Evolutionary conservation across 1,139 yeast genomes (phyloP), one percentile per base, ranked within the genome.

Genomic region (Lodderomyces theae): DNA sequence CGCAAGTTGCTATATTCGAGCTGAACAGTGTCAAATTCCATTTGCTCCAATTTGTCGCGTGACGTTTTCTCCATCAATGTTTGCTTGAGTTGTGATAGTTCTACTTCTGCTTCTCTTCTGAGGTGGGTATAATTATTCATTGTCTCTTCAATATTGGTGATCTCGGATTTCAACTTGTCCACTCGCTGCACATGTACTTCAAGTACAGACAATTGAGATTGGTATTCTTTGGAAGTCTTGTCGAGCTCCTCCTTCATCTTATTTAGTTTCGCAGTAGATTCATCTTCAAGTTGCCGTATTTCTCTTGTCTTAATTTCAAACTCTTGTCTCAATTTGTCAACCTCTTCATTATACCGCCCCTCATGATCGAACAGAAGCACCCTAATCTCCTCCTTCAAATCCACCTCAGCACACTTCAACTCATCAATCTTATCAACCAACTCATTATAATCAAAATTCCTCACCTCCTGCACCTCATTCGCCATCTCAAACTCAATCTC

Each of bases 401-500:
- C 33, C 4, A 44, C 38, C 13, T 47, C 42, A 23, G 51, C 43
- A 2, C 28, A 25, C 19, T 51, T 45, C n/a, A 64, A 46, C 3
- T 34, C 35, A 5, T 46, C 42, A 13, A 65, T 54, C 12, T 52
- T 54, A 5, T 47, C 40, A 9, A 49, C 16, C 2, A 53, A 40
- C 21, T 53, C 58, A 13, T 54, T 53, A 40, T 65, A 69, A 30
- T 59, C 57, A 44, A 53, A 66, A 2, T 47, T 43, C 36, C 49
- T 47, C 2, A 67, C 69, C 1, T 48, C 45, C 19, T 56, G 51
- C 8, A 69, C 45, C 43, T 69, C 70, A 35, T 61, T 52, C 26
- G 57, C 51, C 41, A 70, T 50, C 39, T 65, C 63, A 44, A 58
- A 63, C 37, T 60, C 60, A 26, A 64, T 46, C 32, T 66, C 69